Percentiles rank a stretch among this genome's conserved stretches.
Evolutionary conservation across 805 yeast genomes (phyloP).

Genomic region (Candida argentea): DNA sequence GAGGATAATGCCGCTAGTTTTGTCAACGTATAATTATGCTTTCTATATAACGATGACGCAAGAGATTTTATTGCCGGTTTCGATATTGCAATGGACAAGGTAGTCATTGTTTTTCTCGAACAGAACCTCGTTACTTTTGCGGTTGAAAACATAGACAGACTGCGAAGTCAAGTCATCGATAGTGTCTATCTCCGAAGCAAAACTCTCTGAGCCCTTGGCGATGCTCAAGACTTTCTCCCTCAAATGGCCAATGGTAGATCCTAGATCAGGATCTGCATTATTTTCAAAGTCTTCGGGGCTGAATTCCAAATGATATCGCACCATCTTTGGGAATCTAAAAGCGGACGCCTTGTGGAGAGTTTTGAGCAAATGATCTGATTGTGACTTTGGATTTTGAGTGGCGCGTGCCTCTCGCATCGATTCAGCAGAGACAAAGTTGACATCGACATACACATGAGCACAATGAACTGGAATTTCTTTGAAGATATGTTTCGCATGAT

Average conservation of each 20-base stretch:
- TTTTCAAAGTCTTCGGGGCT: slow-evolving; percentile 68
- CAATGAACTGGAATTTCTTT: slow-evolving; percentile 70
- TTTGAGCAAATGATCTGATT: slow-evolving; percentile 15
- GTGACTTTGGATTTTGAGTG: slow-evolving; percentile 1
- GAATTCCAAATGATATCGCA: slow-evolving; percentile 64
- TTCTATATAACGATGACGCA: slow-evolving; percentile 15
- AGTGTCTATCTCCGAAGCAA: slow-evolving; percentile 6
- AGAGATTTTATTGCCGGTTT: slow-evolving; percentile 34
- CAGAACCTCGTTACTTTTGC: slow-evolving; percentile 15
- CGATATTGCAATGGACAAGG: slow-evolving; percentile 27
- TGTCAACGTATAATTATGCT: too few relatives aligned
- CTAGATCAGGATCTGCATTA: slow-evolving; percentile 52
- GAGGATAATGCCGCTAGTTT: too few relatives aligned
- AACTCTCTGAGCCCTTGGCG: slow-evolving; percentile 33
- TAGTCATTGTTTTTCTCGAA: slow-evolving; percentile 15
- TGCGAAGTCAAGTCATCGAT: slow-evolving; percentile 2
- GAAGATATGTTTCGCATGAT: slow-evolving; percentile 51
- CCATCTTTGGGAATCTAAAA: slow-evolving; percentile 9
- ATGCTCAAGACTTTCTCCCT: slow-evolving; percentile 46
- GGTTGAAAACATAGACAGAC: slow-evolving; percentile 22
- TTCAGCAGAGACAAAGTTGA: slow-evolving; percentile 26
- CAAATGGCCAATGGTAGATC: slow-evolving; percentile 57
- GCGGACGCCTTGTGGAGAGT: slow-evolving; percentile 5
- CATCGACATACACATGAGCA: slow-evolving; percentile 55
- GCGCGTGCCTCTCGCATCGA: slow-evolving; percentile 10